A percentile compares a stretch with the other conserved stretches of the same genome.
Evolutionary conservation across 495 filamentous ascomycete genomes (phyloP).

Genomic region (Bacidia rubella): DNA sequence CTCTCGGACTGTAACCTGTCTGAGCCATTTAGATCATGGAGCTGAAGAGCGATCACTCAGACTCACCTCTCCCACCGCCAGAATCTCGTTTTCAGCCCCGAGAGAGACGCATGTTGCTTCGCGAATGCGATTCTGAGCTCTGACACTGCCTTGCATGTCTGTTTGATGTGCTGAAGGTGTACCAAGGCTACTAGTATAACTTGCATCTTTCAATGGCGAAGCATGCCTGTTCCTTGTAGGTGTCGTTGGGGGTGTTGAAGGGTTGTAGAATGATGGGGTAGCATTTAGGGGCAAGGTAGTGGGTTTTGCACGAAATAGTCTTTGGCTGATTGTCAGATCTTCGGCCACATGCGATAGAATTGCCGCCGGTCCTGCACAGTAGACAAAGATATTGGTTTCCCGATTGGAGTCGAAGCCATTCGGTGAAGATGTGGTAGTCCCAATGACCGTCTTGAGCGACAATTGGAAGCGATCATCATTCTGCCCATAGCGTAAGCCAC

Average conservation of each 20-base stretch:
- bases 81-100: constrained; percentile 74
- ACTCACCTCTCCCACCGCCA: constrained; percentile 77
- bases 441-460: constrained; percentile 70
- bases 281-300: constrained; percentile 55
- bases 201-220: constrained; percentile 20
- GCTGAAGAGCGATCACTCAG: not conserved
- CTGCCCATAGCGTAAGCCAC: not conserved
- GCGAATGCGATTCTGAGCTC: constrained; percentile 55
- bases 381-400: constrained; percentile 60
- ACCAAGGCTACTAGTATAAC: not conserved
- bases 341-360: constrained; percentile 75
- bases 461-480: constrained; percentile 25
- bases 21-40: constrained; percentile 13
- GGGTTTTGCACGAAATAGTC: constrained; percentile 81
- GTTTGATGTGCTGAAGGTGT: constrained; percentile 21
- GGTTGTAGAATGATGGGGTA: constrained; percentile 38
- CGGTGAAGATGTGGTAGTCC: constrained; percentile 70
- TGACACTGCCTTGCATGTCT: constrained; percentile 38
- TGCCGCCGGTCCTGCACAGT: constrained; percentile 85
- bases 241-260: constrained; percentile 45
- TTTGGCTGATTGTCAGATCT: constrained; percentile 56
- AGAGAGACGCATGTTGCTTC: constrained; percentile 91
- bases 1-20: constrained; percentile 85
- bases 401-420: constrained; percentile 76
- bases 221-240: constrained; percentile 28